Conservation (phyloP, 495 filamentous ascomycete genomes). For the Margaritispora aquatica region DNA sequence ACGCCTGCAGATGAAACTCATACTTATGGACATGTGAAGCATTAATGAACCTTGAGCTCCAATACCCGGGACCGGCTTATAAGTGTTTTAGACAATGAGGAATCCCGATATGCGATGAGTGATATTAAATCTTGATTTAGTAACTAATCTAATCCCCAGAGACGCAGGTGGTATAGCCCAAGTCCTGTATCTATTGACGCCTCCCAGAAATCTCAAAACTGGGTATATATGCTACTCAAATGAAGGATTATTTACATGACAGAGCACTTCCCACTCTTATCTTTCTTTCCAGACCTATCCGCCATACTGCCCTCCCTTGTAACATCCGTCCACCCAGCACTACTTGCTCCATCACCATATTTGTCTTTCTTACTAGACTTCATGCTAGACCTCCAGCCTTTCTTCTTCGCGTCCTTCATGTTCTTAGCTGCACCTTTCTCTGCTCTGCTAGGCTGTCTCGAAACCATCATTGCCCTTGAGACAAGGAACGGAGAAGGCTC, state of each 20-base stretch:
- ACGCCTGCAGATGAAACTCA: too few species aligned
- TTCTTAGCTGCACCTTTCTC: conserved; percentile 49
- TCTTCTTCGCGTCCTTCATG: conserved; percentile 46
- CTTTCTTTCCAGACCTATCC: conserved; percentile 9
- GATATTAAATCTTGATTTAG: too few species aligned
- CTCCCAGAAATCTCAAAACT: neutral
- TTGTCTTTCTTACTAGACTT: conserved; percentile 31
- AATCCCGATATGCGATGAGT: too few species aligned
- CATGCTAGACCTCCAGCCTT: conserved; percentile 43
- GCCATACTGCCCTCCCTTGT: conserved; percentile 19
- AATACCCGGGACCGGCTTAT: too few species aligned
- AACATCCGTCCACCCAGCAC: conserved; percentile 44
- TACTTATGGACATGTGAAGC: too few species aligned
- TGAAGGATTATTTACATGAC: conserved; percentile 5
- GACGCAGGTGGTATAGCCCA: too few species aligned
- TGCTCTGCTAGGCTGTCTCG: conserved; percentile 41
- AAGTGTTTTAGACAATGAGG: too few species aligned
- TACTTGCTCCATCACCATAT: conserved; percentile 32
- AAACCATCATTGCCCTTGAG: conserved; percentile 21
- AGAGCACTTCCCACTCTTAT: conserved; percentile 38
- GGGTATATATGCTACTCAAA: neutral
- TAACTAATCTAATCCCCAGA: too few species aligned
- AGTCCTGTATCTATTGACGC: too few species aligned
- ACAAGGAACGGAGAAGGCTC: conserved; percentile 17
- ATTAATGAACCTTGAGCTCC: too few species aligned